Conservation (phyloP, 345 rosid species). For the Orychophragmus violaceus region DNA sequence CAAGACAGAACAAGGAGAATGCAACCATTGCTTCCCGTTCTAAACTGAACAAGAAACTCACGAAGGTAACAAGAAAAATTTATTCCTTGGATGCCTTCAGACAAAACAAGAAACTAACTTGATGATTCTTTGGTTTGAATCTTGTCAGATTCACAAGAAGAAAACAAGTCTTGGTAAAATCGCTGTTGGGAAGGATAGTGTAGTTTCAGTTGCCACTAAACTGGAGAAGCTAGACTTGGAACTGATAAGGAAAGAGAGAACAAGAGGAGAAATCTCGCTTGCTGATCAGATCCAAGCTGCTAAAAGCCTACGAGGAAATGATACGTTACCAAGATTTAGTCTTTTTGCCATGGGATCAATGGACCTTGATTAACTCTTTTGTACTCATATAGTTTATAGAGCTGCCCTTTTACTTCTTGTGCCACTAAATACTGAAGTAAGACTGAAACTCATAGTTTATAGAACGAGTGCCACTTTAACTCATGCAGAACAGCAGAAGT, state of each 20-base stretch:
- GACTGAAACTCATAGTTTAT: background rate
- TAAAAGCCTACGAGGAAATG: slow-evolving; percentile 41
- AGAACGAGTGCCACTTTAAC: background rate
- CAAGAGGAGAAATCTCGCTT: slow-evolving; percentile 47
- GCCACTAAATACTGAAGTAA: background rate
- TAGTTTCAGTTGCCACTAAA: slow-evolving; percentile 30
- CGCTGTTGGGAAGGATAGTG: slow-evolving; percentile 25
- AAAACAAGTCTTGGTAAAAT: slow-evolving; percentile 35
- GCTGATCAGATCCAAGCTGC: slow-evolving; percentile 85
- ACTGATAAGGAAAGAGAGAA: slow-evolving; percentile 47
- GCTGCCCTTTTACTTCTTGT: background rate
- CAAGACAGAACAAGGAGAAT: slow-evolving; percentile 25
- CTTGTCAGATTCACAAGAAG: slow-evolving; percentile 54
- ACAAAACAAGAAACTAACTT: background rate
- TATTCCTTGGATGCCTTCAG: background rate
- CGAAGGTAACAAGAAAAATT: slow-evolving; percentile 40
- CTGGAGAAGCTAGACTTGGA: slow-evolving; percentile 62
- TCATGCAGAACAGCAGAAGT: background rate
- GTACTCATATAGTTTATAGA: background rate
- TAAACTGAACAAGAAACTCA: slow-evolving; percentile 48
- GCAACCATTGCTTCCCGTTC: slow-evolving; percentile 23
- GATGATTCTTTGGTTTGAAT: background rate
- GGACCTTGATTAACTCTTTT: slow-evolving; percentile 11
- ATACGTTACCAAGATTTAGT: slow-evolving; percentile 8
- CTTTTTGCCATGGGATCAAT: slow-evolving; percentile 17